These are phyloP conservation scores for Phaeosphaeriaceae sp. DNA, from an alignment of 2,329 filamentous ascomycete genomes.

Conservation along the genomic window DNA sequence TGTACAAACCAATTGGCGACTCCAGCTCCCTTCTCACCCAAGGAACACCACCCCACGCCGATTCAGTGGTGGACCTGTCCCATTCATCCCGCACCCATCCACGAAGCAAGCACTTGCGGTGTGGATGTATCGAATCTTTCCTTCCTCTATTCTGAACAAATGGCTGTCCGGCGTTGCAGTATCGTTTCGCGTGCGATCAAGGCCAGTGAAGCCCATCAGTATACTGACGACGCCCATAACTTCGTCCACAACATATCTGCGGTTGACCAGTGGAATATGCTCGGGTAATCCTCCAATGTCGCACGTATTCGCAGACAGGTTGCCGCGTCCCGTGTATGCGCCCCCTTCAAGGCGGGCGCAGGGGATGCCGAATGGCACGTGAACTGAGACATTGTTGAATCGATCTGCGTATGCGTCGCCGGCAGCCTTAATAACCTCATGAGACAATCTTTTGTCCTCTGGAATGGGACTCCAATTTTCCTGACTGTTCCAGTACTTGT, in stretches of 20 bases:
- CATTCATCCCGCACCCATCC: constrained; percentile 31
- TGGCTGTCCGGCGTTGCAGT: constrained; percentile 33
- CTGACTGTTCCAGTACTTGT: constrained; percentile 16
- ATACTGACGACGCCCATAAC: constrained; percentile 30
- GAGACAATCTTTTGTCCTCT: constrained; percentile 11
- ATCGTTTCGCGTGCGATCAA: constrained; percentile 30
- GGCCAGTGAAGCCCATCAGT: constrained; percentile 30
- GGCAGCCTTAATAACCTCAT: constrained; percentile 23
- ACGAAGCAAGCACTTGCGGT: constrained; percentile 32
- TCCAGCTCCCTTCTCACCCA: not conserved
- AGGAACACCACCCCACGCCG: not conserved
- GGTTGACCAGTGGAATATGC: constrained; percentile 24
- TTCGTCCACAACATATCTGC: constrained; percentile 36
- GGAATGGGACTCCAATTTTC: constrained; percentile 30
- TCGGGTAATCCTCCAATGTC: constrained; percentile 13
- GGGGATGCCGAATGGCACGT: constrained; percentile 30
- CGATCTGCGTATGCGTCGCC: constrained; percentile 36
- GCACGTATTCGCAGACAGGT: constrained; percentile 19
- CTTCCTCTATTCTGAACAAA: constrained; percentile 30
- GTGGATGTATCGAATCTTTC: constrained; percentile 31
- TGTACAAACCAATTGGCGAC: not conserved
- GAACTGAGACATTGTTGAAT: constrained; percentile 23
- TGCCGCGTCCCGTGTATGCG: constrained; percentile 20
- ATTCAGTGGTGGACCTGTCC: constrained; percentile 6
- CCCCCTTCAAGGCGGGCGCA: constrained; percentile 37